Conservation (phyloP, 2,329 filamentous ascomycete species). For the Diaporthe sp. region DNA sequence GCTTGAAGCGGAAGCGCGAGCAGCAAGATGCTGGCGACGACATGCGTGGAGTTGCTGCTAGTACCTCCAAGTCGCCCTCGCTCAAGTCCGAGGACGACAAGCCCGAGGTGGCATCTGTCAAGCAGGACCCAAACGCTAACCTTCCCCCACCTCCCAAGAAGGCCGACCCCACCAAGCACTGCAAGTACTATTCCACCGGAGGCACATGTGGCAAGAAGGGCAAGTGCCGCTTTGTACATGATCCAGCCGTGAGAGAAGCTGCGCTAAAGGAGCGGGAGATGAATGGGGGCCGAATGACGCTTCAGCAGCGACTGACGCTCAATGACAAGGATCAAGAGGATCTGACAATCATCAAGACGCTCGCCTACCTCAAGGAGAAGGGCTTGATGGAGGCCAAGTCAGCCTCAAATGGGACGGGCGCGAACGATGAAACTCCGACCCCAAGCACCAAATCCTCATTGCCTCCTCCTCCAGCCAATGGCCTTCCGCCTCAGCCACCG, state of each 20-base stretch:
- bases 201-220: constrained; percentile 78
- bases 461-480: constrained; percentile 42
- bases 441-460: constrained; percentile 34
- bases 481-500: constrained; percentile 49
- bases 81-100: constrained; percentile 67
- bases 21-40: constrained; percentile 75
- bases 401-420: constrained; percentile 34
- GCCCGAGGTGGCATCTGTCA: constrained; percentile 68
- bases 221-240: constrained; percentile 80
- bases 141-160: constrained; percentile 61
- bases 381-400: constrained; percentile 59
- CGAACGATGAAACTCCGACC: constrained; percentile 39
- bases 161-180: constrained; percentile 72
- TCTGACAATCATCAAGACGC: constrained; percentile 72
- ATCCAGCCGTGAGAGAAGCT: constrained; percentile 70
- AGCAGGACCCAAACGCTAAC: constrained; percentile 47
- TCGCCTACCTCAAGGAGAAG: constrained; percentile 72
- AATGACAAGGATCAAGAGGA: constrained; percentile 78
- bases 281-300: constrained; percentile 73
- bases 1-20: constrained; percentile 75
- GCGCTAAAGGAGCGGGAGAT: constrained; percentile 72
- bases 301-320: constrained; percentile 72
- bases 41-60: constrained; percentile 60
- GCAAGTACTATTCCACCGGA: constrained; percentile 78
- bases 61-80: constrained; percentile 49